Conservation (phyloP, 345 rosid genomes). For the Aquilaria sinensis region DNA sequence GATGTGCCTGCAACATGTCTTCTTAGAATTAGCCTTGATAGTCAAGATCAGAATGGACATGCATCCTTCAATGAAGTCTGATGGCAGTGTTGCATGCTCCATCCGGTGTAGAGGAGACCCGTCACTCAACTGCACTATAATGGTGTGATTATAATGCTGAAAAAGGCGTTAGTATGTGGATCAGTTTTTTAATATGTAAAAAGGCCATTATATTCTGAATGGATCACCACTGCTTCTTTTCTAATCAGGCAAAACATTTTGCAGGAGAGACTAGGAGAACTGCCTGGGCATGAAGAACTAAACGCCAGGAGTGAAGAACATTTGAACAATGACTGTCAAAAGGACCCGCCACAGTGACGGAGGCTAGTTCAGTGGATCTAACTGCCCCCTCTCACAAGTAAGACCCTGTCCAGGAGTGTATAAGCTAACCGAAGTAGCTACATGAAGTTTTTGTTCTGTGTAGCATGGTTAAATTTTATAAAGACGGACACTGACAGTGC, state of each 20-base stretch:
- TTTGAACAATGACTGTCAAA: constrained; percentile 32
- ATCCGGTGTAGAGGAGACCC: too few relatives aligned
- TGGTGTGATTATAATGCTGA: too few relatives aligned
- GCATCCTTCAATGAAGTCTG: too few relatives aligned
- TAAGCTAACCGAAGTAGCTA: constrained; percentile 42
- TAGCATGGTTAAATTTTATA: constrained; percentile 28
- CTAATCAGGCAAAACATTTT: neutral
- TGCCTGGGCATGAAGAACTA: constrained; percentile 44
- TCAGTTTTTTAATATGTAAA: too few relatives aligned
- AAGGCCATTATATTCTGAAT: neutral
- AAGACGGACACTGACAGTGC: constrained; percentile 24
- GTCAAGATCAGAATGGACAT: too few relatives aligned
- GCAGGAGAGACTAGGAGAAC: constrained; percentile 75
- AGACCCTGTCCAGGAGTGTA: constrained; percentile 19
- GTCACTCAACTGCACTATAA: too few relatives aligned
- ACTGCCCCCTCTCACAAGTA: constrained; percentile 4
- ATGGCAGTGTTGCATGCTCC: too few relatives aligned
- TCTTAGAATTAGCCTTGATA: too few relatives aligned
- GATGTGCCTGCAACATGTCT: too few relatives aligned
- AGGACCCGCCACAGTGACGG: constrained; percentile 27
- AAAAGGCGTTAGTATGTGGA: too few relatives aligned
- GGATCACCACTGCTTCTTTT: neutral
- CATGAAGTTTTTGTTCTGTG: constrained; percentile 27
- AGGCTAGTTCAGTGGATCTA: constrained; percentile 23
- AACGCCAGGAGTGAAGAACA: constrained; percentile 42